These are phyloP conservation scores for Tanozyma kutaoensis DNA, from an alignment of 805 yeast species.

Conservation along the genomic window DNA sequence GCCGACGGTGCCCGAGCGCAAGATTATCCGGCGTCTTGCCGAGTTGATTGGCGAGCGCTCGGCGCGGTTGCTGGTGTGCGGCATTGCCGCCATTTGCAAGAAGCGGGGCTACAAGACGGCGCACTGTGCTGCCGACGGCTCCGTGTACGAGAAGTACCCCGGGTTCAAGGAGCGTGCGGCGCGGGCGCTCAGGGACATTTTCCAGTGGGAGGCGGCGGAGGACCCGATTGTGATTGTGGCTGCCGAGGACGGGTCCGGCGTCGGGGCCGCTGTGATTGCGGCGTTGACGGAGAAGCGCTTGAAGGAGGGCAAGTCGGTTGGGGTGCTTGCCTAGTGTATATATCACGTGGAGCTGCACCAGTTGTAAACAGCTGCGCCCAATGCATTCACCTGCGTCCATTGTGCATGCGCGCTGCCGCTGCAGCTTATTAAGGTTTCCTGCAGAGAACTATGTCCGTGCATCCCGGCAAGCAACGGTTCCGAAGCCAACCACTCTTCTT, in stretches of 20 bases:
- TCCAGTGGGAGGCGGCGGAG: constrained; percentile 56
- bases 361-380: too few relatives aligned
- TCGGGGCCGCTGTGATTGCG: constrained; percentile 97
- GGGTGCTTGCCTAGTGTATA: too few relatives aligned
- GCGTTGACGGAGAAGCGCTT: constrained; percentile 81
- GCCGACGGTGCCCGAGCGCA: constrained; percentile 69
- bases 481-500: too few relatives aligned
- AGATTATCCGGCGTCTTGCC: constrained; percentile 68
- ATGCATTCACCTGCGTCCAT: too few relatives aligned
- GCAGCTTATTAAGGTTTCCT: too few relatives aligned
- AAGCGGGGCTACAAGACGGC: constrained; percentile 69
- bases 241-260: constrained; percentile 98
- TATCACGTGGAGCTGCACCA: too few relatives aligned
- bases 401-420: too few relatives aligned
- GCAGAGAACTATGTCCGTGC: too few relatives aligned
- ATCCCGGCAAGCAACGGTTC: too few relatives aligned
- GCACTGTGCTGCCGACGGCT: constrained; percentile 95
- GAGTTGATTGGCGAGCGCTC: constrained; percentile 87
- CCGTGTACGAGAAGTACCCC: constrained; percentile 90
- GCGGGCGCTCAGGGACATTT: constrained; percentile 75
- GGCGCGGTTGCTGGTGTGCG: constrained; percentile 86
- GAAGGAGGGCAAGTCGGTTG: constrained; percentile 56
- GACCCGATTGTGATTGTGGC: constrained; percentile 80
- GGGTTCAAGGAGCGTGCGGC: constrained; percentile 85
- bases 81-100: constrained; percentile 86